These are phyloP conservation scores for Chaetomium sp. DNA, from an alignment of 2,329 filamentous ascomycete species.

Conservation along the genomic window DNA sequence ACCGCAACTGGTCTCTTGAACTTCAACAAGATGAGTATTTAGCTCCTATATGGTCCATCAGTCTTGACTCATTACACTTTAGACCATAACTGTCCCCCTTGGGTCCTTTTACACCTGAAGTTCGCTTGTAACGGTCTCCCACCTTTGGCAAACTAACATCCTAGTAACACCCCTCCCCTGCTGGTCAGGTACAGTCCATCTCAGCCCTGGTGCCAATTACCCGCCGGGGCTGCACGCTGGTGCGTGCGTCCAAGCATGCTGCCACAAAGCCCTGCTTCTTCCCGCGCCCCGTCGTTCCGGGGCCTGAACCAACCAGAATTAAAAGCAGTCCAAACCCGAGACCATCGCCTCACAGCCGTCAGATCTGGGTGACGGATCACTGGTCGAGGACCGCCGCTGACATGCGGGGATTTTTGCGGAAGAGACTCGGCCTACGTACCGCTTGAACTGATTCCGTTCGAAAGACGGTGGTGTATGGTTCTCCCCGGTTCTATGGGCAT, in stretches of 20 bases:
- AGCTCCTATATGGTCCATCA: neutral
- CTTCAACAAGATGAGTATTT: neutral
- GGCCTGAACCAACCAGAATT: constrained; percentile 20
- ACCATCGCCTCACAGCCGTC: constrained; percentile 6
- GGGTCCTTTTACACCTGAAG: neutral
- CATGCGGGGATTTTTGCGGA: neutral
- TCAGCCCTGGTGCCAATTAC: constrained; percentile 34
- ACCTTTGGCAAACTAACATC: constrained; percentile 22
- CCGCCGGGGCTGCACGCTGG: constrained; percentile 34
- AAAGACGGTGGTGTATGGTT: neutral
- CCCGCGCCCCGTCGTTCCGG: neutral
- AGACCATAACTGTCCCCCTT: neutral
- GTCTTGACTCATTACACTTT: neutral
- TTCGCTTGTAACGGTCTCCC: neutral
- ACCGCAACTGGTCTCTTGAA: neutral
- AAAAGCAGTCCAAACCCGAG: constrained; percentile 4
- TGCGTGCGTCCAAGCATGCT: constrained; percentile 24
- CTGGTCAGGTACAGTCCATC: constrained; percentile 23
- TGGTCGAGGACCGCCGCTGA: constrained; percentile 2
- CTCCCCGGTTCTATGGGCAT: neutral
- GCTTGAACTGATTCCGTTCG: neutral
- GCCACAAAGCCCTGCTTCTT: constrained; percentile 9
- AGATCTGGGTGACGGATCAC: neutral
- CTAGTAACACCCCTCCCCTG: constrained; percentile 27
- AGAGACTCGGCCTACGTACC: too few species aligned